These are phyloP conservation scores for Phellopilus nigrolimitatus DNA, from an alignment of 1,284 basidiomycete genomes.

Conservation along the genomic window DNA sequence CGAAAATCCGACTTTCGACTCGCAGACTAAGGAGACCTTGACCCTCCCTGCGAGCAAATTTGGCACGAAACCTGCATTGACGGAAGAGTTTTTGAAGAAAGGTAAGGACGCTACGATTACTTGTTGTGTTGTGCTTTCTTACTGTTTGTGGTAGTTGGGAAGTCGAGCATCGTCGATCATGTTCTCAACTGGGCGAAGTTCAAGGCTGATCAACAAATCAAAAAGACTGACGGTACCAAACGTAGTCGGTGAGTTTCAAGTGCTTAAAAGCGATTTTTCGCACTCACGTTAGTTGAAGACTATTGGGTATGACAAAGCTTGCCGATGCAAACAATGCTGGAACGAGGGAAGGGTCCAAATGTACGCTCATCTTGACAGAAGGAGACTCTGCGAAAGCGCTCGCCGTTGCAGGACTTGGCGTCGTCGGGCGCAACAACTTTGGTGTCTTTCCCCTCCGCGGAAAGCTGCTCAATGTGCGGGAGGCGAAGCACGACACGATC, in stretches of 20 bases:
- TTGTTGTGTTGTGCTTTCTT: slow-evolving; percentile 2
- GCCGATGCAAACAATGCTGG: slow-evolving; percentile 99
- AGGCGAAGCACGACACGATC: slow-evolving; percentile 93
- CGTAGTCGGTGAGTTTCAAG: slow-evolving; percentile 64
- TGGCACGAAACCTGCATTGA: slow-evolving; percentile 76
- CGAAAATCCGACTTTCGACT: slow-evolving; percentile 98
- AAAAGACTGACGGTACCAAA: slow-evolving; percentile 96
- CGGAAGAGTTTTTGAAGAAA: slow-evolving; percentile 96
- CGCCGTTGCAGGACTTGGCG: slow-evolving; percentile 90
- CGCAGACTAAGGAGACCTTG: slow-evolving; percentile 97
- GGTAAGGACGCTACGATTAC: slow-evolving; percentile 45
- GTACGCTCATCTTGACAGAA: slow-evolving; percentile 97
- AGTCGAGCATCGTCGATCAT: slow-evolving; percentile 89
- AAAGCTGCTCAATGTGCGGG: slow-evolving; percentile 96
- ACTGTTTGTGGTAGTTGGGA: slow-evolving; percentile 59
- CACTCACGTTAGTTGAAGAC: slow-evolving; percentile 38
- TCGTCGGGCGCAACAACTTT: slow-evolving; percentile 95
- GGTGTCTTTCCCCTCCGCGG: slow-evolving; percentile 98
- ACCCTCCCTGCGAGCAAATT: slow-evolving; percentile 90
- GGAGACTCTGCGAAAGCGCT: slow-evolving; percentile 99
- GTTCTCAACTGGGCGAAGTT: slow-evolving; percentile 95
- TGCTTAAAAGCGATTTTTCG: background rate
- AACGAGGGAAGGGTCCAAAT: slow-evolving; percentile 73
- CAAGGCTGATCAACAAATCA: slow-evolving; percentile 94
- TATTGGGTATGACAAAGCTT: slow-evolving; percentile 90